Evolutionary conservation across 345 rosid genomes (phyloP).

Genomic region (Citrus unshiu): DNA sequence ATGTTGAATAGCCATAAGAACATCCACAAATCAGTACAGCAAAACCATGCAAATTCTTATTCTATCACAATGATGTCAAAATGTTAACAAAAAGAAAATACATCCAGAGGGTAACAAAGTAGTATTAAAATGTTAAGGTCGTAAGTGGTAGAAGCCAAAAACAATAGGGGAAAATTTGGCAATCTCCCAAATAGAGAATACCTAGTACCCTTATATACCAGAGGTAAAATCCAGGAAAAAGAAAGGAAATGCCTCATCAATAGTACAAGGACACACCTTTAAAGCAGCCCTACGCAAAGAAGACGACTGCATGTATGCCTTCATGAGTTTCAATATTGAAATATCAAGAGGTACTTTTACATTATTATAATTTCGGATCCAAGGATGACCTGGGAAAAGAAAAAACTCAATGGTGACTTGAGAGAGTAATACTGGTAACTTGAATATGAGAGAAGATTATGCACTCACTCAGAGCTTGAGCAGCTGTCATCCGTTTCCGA

Average conservation of each 20-base stretch:
- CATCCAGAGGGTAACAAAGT: not conserved
- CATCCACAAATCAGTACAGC: not conserved
- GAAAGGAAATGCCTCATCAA: not conserved
- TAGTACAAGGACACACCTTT: constrained; percentile 48
- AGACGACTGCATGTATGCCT: constrained; percentile 76
- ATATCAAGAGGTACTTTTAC: constrained; percentile 76
- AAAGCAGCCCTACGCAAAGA: constrained; percentile 90
- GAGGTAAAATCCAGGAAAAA: not conserved
- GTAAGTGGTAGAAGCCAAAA: not conserved
- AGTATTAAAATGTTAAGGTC: not conserved
- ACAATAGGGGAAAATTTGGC: not conserved
- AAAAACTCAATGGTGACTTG: constrained; percentile 8
- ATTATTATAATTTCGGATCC: constrained; percentile 52
- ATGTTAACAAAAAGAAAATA: too few species aligned
- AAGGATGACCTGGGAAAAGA: constrained; percentile 76
- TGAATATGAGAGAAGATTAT: constrained; percentile 12
- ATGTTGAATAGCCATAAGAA: not conserved
- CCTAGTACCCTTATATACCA: not conserved
- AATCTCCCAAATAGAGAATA: not conserved
- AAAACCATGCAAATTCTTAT: not conserved
- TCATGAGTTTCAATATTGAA: constrained; percentile 64
- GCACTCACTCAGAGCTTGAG: constrained; percentile 86
- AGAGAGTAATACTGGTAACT: constrained; percentile 9
- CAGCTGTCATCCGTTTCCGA: constrained; percentile 85
- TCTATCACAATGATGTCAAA: not conserved